phyloP scores from a whole-genome alignment of 306 rosid species.

The Malus orientalis region DNA sequence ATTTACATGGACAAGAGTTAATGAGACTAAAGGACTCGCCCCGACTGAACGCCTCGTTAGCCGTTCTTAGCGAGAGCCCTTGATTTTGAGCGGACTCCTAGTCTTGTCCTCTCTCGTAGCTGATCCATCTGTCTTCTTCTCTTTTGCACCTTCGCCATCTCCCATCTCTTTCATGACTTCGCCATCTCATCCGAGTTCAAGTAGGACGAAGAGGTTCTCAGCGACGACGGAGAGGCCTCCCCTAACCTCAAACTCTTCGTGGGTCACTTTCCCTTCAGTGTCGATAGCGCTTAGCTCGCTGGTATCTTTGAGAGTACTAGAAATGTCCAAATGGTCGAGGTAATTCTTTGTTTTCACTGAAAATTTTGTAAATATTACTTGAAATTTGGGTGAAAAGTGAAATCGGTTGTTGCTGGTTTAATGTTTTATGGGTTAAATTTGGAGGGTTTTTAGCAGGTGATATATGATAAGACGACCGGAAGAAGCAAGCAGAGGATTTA shows the following conservation, averaged over 20 bases:
- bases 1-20: too few species aligned
- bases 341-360: slow-evolving; percentile 1
- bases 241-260: slow-evolving; percentile 65
- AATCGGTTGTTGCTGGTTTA: not conserved
- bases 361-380: not conserved
- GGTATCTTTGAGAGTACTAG: slow-evolving; percentile 59
- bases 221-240: slow-evolving; percentile 23
- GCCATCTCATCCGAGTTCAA: slow-evolving; percentile 58
- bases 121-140: too few species aligned
- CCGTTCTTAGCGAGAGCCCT: too few species aligned
- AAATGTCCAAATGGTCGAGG: slow-evolving; percentile 82
- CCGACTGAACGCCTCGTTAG: too few species aligned
- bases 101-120: too few species aligned
- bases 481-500: slow-evolving; percentile 95
- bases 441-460: slow-evolving; percentile 37
- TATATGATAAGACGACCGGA: slow-evolving; percentile 74
- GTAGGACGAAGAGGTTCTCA: slow-evolving; percentile 50
- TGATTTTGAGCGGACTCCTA: too few species aligned
- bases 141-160: too few species aligned
- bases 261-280: slow-evolving; percentile 72
- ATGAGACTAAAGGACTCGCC: too few species aligned
- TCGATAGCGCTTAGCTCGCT: slow-evolving; percentile 78
- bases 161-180: not conserved
- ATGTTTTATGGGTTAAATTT: not conserved
- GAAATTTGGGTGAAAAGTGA: not conserved